Conservation (phyloP, 805 yeast genomes). For the Candida krabiensis region DNA sequence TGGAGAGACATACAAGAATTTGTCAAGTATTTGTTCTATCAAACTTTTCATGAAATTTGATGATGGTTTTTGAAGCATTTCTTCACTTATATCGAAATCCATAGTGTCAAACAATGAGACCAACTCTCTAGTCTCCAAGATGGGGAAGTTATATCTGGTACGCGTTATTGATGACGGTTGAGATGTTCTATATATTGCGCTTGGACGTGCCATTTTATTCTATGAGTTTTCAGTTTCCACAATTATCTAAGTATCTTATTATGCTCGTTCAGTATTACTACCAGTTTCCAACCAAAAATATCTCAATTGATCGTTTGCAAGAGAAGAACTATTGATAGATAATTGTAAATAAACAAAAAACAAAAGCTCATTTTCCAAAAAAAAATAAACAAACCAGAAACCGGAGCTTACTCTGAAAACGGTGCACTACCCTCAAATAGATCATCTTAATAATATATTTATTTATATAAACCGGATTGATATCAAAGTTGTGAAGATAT, state of each 20-base stretch:
- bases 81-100: conserved; percentile 31
- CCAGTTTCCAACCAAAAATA: too few relatives aligned
- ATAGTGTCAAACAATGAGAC: conserved; percentile 27
- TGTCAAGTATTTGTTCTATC: conserved; percentile 35
- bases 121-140: conserved; percentile 30
- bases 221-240: too few relatives aligned
- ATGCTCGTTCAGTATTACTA: too few relatives aligned
- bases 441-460: too few relatives aligned
- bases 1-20: conserved; percentile 34
- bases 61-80: conserved; percentile 31
- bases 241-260: not conserved
- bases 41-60: conserved; percentile 32
- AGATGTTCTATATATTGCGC: conserved; percentile 34
- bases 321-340: too few relatives aligned
- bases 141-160: conserved; percentile 33
- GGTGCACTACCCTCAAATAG: too few relatives aligned
- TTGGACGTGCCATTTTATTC: conserved; percentile 38
- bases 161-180: conserved; percentile 26
- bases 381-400: not conserved
- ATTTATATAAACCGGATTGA: too few relatives aligned
- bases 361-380: not conserved
- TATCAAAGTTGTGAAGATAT: too few relatives aligned
- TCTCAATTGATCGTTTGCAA: too few relatives aligned
- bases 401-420: too few relatives aligned
- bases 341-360: not conserved